Evolutionary conservation across 345 rosid species (phyloP).

Genomic region (Boechera retrofracta): DNA sequence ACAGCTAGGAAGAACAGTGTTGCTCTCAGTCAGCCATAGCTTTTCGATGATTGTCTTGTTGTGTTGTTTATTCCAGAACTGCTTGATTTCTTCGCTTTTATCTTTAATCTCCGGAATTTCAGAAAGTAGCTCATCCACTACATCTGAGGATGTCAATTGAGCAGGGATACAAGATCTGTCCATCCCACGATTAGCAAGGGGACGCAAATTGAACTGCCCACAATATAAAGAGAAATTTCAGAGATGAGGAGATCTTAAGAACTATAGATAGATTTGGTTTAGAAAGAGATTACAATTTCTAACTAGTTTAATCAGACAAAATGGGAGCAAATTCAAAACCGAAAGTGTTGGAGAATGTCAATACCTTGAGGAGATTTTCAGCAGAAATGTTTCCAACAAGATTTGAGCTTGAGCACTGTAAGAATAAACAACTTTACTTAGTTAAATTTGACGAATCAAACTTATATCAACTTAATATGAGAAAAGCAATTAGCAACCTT

Average conservation of each 20-base stretch:
- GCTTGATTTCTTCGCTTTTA: constrained; percentile 59
- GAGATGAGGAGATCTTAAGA: not conserved
- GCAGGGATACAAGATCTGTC: constrained; percentile 76
- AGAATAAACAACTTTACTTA: constrained; percentile 19
- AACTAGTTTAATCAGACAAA: not conserved
- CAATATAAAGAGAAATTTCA: not conserved
- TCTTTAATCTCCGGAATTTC: constrained; percentile 79
- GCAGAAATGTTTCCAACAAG: constrained; percentile 59
- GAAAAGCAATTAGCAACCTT: constrained; percentile 57
- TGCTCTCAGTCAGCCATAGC: constrained; percentile 58
- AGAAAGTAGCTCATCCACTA: constrained; percentile 62
- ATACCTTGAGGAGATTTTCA: constrained; percentile 96
- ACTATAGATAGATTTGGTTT: not conserved
- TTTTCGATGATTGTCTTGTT: constrained; percentile 50
- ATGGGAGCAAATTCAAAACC: not conserved
- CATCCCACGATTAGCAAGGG: constrained; percentile 73
- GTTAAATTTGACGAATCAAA: not conserved
- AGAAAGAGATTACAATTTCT: not conserved
- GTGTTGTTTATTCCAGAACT: constrained; percentile 59
- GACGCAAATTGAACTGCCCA: constrained; percentile 88
- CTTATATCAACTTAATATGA: constrained; percentile 13
- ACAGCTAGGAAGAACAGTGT: constrained; percentile 62
- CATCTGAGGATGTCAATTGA: constrained; percentile 50
- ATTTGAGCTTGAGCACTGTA: constrained; percentile 52
- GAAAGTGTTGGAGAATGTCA: not conserved